These are phyloP conservation scores for Fusarium albidum DNA, from an alignment of 2,329 filamentous ascomycete species.

Conservation along the genomic window DNA sequence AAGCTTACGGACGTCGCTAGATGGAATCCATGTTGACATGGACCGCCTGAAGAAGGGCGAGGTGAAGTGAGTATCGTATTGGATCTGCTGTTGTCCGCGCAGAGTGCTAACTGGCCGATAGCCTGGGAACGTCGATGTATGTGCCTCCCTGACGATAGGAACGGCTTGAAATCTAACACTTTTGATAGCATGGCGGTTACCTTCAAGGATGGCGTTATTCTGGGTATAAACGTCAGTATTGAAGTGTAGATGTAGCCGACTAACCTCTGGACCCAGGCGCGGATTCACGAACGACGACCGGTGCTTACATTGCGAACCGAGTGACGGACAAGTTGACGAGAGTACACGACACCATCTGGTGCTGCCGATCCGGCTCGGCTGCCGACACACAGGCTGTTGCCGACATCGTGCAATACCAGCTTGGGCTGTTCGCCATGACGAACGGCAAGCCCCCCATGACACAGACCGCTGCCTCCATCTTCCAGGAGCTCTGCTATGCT, in stretches of 20 bases:
- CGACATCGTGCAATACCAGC: conserved; percentile 96
- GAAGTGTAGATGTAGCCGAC: background rate
- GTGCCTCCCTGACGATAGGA: conserved; percentile 45
- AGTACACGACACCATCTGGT: conserved; percentile 99
- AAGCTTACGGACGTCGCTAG: conserved; percentile 56
- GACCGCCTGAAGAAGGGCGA: conserved; percentile 98
- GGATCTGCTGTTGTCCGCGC: background rate
- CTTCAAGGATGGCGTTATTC: conserved; percentile 97
- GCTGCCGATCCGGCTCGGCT: conserved; percentile 95
- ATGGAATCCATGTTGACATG: conserved; percentile 99
- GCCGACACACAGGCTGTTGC: conserved; percentile 98
- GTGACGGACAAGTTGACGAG: conserved; percentile 99
- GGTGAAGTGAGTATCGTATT: conserved; percentile 79
- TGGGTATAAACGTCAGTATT: conserved; percentile 61
- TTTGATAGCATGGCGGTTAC: conserved; percentile 90
- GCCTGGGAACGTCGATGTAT: conserved; percentile 97
- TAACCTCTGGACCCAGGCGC: conserved; percentile 65
- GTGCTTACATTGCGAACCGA: conserved; percentile 97
- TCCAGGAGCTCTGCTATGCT: conserved; percentile 97
- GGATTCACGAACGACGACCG: conserved; percentile 96
- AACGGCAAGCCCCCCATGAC: conserved; percentile 93
- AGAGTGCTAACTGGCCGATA: conserved; percentile 53
- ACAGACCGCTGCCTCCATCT: conserved; percentile 92
- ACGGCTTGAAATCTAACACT: conserved; percentile 39
- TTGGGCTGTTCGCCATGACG: conserved; percentile 89